Evolutionary conservation across 2,329 filamentous ascomycete genomes (phyloP), one percentile per base, ranked within the genome.

Genomic region (Coniochaeta sp.): DNA sequence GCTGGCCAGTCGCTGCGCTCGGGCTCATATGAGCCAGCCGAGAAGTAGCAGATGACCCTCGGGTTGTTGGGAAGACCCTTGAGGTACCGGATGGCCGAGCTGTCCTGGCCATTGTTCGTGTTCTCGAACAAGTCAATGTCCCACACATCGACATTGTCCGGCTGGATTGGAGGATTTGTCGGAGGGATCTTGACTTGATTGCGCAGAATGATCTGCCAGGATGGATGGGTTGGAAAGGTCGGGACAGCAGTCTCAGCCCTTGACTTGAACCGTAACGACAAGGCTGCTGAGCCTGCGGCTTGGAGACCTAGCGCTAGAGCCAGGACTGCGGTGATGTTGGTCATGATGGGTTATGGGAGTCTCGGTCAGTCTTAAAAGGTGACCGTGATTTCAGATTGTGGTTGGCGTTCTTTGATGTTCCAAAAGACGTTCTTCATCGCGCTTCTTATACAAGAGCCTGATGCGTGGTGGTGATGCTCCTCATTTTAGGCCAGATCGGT

Each of bases 1-100:
- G 77, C 59, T 27, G 61, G 62, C 16, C 74, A 72, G 61, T 89
- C 86, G 1, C 73, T 66, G 3, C 86, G 75, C 70, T 76, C 81
- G 49, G 81, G 63, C 65, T 90, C 86, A 58, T 78, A 87, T 7
- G 80, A 84, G 1, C 86, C 86, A 0, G 83, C 85, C 49, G 81
- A 85, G 69, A 89, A 89, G 67, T 90, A 90, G 71, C 86, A 90
- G 53, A 89, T 83, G 51, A 88, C 79, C 55, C 78, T 82, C 61
- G 45, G 45, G 16, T 48, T 28, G 16, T 79, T 79, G 8, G 75
- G 77, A 26, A 72, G 60, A 3, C 58, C 56, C 38, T 83, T 76
- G 13, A 85, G 67, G 5, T 64, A 62, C 3, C 65, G 54, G 49
- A 84, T 78, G 1, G 58, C 56, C 3, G 68, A 73, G 7, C 66